These are phyloP conservation scores for Carex pumila DNA, from an alignment of 176 grass and related monocot genomes.

Conservation along the genomic window DNA sequence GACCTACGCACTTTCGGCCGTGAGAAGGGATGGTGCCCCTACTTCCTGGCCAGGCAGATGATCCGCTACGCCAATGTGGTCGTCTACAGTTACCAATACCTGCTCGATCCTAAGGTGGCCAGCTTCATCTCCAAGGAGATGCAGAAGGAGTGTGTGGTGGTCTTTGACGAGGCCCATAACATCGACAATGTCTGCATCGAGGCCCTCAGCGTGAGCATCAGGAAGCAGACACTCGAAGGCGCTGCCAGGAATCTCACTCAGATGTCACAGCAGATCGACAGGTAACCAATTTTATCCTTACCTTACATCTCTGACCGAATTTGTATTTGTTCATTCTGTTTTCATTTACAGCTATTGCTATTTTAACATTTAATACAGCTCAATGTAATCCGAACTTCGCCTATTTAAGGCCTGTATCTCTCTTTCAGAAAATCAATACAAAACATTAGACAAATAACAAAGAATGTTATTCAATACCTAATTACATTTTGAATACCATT, in stretches of 20 bases:
- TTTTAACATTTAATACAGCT: no score
- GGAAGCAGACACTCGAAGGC: slow-evolving; percentile 78
- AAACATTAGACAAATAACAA: no score
- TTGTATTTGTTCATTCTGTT: no score
- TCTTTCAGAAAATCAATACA: no score
- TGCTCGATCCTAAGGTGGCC: slow-evolving; percentile 91
- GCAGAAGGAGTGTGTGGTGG: slow-evolving; percentile 84
- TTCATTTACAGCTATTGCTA: no score
- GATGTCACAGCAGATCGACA: slow-evolving; percentile 77
- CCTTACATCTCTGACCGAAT: neutral
- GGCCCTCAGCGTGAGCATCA: slow-evolving; percentile 71
- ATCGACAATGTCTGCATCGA: slow-evolving; percentile 97
- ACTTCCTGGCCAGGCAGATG: slow-evolving; percentile 89
- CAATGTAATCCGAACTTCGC: no score
- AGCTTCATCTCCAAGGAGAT: slow-evolving; percentile 82
- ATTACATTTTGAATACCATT: no score
- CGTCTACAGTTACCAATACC: slow-evolving; percentile 94
- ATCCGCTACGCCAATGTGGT: slow-evolving; percentile 82
- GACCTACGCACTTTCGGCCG: slow-evolving; percentile 64
- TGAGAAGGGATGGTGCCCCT: slow-evolving; percentile 68
- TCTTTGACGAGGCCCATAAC: slow-evolving; percentile 97
- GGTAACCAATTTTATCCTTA: slow-evolving; percentile 21
- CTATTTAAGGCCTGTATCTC: no score
- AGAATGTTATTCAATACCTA: no score
- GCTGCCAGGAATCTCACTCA: slow-evolving; percentile 60